A percentile compares a stretch with the other conserved stretches of the same genome.
phyloP scores from a whole-genome alignment of 257 asterid genomes.

The Fraxinus pennsylvanica region DNA sequence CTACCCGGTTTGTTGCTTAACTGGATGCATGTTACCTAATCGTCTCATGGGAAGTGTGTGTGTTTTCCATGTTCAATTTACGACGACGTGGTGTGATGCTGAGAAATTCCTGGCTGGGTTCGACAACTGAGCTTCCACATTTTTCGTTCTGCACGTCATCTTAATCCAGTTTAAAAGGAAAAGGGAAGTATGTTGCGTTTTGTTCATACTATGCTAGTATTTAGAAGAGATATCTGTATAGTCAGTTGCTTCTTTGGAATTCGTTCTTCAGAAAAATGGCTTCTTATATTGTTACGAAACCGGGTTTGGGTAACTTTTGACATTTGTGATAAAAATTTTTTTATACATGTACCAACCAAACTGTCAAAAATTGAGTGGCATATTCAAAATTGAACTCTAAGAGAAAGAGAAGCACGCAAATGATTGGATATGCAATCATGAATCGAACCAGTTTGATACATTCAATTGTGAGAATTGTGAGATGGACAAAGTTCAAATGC shows the following conservation, averaged over 20 bases:
- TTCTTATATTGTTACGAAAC: neutral
- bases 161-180: neutral
- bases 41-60: neutral
- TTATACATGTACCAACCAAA: neutral
- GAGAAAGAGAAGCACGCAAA: neutral
- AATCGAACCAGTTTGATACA: neutral
- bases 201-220: no score
- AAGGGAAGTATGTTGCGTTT: no score
- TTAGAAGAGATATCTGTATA: no score
- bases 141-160: neutral
- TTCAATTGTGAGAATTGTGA: neutral
- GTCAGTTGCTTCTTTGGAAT: neutral
- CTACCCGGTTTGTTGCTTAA: no score
- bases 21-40: no score
- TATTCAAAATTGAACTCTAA: neutral
- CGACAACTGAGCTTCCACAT: neutral
- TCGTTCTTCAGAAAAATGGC: neutral
- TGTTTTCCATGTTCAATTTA: neutral
- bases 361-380: neutral
- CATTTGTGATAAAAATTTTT: neutral
- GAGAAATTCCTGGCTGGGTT: neutral
- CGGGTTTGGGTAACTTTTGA: neutral
- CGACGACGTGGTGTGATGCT: no score
- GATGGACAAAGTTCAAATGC: neutral
- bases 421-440: neutral